These are phyloP conservation scores for Solanum gracilifrons DNA, from an alignment of 257 asterid genomes.

Conservation along the genomic window DNA sequence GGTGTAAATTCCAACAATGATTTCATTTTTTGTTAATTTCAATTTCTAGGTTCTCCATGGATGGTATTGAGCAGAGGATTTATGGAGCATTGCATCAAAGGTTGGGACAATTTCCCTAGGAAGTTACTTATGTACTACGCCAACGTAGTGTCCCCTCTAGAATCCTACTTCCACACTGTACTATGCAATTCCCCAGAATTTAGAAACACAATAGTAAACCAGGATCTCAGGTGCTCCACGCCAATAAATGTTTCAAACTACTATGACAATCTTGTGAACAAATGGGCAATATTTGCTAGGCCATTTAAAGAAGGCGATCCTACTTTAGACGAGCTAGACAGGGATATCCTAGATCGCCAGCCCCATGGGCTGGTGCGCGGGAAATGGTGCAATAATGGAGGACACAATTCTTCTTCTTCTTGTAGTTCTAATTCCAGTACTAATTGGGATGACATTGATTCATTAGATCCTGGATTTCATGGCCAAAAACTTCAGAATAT, in stretches of 20 bases:
- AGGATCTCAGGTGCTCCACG: slow-evolving; percentile 15
- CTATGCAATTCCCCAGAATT: slow-evolving; percentile 42
- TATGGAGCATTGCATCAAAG: slow-evolving; percentile 38
- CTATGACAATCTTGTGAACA: neutral
- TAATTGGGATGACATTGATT: slow-evolving; percentile 26
- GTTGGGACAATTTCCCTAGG: slow-evolving; percentile 49
- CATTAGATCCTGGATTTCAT: slow-evolving; percentile 10
- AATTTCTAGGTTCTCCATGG: slow-evolving; percentile 41
- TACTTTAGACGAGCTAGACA: slow-evolving; percentile 26
- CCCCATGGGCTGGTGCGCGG: slow-evolving; percentile 21
- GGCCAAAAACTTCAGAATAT: slow-evolving; percentile 19
- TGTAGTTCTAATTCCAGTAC: neutral
- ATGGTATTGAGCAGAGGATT: slow-evolving; percentile 40
- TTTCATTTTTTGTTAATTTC: neutral
- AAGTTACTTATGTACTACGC: slow-evolving; percentile 50
- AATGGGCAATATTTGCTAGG: slow-evolving; percentile 15
- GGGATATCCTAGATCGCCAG: slow-evolving; percentile 15
- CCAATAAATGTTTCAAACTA: neutral
- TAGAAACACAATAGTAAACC: slow-evolving; percentile 26
- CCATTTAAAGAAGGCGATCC: slow-evolving; percentile 22
- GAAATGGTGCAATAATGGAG: slow-evolving; percentile 31
- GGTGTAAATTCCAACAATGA: neutral
- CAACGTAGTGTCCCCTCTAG: slow-evolving; percentile 38
- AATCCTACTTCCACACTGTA: slow-evolving; percentile 48
- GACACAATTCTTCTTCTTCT: neutral